Base-by-base conservation (phyloP, 2,329 filamentous ascomycete species). In the Sporothrix mexicana region DNA sequence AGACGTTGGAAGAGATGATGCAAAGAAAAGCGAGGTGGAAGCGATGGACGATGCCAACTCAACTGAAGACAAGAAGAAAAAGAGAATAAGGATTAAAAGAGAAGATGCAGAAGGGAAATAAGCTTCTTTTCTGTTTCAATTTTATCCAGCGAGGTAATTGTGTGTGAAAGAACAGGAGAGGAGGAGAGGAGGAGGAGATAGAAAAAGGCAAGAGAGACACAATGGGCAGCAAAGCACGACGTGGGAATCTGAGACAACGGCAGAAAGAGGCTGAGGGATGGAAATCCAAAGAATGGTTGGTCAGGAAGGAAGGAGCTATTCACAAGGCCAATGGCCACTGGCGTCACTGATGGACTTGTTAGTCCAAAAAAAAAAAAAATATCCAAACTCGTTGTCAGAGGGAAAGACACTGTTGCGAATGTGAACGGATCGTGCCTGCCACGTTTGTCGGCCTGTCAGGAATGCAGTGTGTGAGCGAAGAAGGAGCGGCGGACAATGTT, bases 371-470 rank as follows among this genome's bases (percentile, higher is more conserved):
- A 41, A 15, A 25, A 41, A 49, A 51, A 49, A 59, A 68, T 55
- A 68, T 55, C 25, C 7, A 72, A 57, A 41, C 51, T 62, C 43
- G 71, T 72, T 72, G 71, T 72, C 71, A 47, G 59, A 72, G 71
- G 64, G 71, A 69, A 62, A 62, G 55, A 62, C 25, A 30, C 43
- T 49, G 30, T 23, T 45, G 70, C 23, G 30, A 69, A 43, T 51
- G 45, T 36, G 20, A 69, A 41, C 41, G 25, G 71, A 30, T 41
- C 41, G 61, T 64, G 51, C 45, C 68, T 66, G 68, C 43, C 41
- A 57, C 49, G 51, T 69, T 67, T 57, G 57, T 41, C 53, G 51
- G 55, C 62, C 59, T 57, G 57, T 23, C 53, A 62, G 55, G 69
- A 70, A 70, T 68, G 51, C 17, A 9, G 25, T 47, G 47, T 25